Evolutionary conservation across 345 rosid species (phyloP).

Genomic region (Raphanus sativus): DNA sequence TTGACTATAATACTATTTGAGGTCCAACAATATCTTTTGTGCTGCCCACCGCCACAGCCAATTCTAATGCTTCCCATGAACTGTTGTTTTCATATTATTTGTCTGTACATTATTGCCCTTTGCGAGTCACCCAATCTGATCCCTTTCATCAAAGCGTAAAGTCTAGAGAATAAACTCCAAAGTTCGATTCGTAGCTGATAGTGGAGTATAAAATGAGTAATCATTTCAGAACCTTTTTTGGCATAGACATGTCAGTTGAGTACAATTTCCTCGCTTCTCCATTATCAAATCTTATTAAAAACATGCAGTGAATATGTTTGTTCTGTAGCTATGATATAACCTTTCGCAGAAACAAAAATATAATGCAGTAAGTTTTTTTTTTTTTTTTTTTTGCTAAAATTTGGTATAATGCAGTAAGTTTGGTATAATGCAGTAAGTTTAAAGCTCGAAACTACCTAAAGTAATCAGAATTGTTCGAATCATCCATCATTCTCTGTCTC

Average conservation of each 20-base stretch:
- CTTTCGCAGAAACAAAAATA: neutral
- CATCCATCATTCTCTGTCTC: slow-evolving; percentile 15
- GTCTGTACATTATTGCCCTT: slow-evolving; percentile 30
- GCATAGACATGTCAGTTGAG: neutral
- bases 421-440: too few species aligned
- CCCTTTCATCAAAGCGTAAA: neutral
- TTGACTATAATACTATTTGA: neutral
- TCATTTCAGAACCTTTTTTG: neutral
- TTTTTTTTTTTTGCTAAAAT: too few species aligned
- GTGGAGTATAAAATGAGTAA: too few species aligned
- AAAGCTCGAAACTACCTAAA: neutral
- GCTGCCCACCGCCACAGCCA: slow-evolving; percentile 34
- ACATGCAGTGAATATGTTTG: neutral
- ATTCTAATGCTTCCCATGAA: slow-evolving; percentile 32
- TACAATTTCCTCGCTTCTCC: neutral
- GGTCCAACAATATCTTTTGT: slow-evolving; percentile 26
- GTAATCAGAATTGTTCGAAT: slow-evolving; percentile 10
- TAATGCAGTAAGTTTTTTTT: too few species aligned
- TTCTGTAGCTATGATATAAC: neutral
- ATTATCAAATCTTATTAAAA: neutral
- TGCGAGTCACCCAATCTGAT: neutral
- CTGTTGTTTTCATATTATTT: slow-evolving; percentile 31
- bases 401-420: too few species aligned
- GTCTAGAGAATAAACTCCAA: neutral
- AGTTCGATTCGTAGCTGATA: neutral